Base-by-base conservation (phyloP, 257 asterid genomes). In the Paraleonurus japonicus region DNA sequence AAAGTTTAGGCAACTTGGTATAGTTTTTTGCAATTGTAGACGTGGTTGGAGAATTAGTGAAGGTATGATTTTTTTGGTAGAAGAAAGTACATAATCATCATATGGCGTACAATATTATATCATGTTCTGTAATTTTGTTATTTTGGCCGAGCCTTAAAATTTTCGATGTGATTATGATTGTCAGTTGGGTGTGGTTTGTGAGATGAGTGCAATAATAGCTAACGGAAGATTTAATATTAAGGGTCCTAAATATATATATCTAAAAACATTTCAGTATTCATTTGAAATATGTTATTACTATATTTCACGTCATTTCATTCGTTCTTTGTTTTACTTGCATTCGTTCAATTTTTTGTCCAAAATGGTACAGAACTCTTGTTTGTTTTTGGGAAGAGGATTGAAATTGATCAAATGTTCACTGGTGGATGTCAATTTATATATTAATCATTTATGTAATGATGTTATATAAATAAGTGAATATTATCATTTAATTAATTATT, bases 1-100 rank as follows among this genome's bases (percentile, higher is more conserved):
- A 62, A 72, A 61, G 79, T 35, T 24, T 54, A 48, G 67, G 20
- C 53, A 39, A 70, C 74, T 70, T 26, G 76, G 77, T 75, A 16
- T 22, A 16, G 28, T 28, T 73, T n/a, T 74, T 30, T 35, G 28
- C 47, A 62, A 72, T 13, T 48, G 15, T 57, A 47, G 15, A 37
- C 63, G 78, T 73, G 61, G 76, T 13, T 73, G 74, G 72, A 73
- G 57, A 70, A 57, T 67, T 59, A n/a, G 4, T 37, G 16, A 7
- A 32, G 39, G 61, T 23, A 27, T 26, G 13, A 11, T 20, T 22
- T 45, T 0, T 45, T 45, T 47, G 8, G 1, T 47, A 47, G 4
- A 19, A 12, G 2, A 57, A 11, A 7, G 33, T 26, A 27, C 41
- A n/a, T 1, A 28, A 59, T 27, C 30, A 27, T 59, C 23, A 13